Evolutionary conservation across 257 asterid species (phyloP).

Genomic region (Mentha longifolia): DNA sequence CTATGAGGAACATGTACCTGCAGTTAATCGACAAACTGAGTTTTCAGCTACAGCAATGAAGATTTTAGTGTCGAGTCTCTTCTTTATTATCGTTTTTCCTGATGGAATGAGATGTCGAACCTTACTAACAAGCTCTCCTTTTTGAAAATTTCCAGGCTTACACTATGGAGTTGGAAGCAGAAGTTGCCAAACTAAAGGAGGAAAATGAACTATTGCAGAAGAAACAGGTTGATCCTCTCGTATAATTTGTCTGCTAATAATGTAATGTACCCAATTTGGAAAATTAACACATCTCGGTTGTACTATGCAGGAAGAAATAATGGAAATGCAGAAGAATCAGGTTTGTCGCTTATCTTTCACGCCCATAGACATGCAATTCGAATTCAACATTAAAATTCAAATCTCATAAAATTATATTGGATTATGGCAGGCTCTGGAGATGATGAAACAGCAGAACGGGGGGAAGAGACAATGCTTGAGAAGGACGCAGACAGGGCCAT

Average conservation of each 20-base stretch:
- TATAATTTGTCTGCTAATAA: background rate
- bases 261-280: background rate
- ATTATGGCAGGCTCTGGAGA: conserved; percentile 64
- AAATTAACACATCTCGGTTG: conserved; percentile 25
- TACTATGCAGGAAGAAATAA: conserved; percentile 39
- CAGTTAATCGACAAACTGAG: conserved; percentile 7
- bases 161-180: conserved; percentile 85
- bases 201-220: conserved; percentile 70
- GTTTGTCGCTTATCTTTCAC: conserved; percentile 31
- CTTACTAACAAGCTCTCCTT: background rate
- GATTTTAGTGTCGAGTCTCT: background rate
- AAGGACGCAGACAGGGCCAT: conserved; percentile 88
- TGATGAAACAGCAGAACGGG: conserved; percentile 59
- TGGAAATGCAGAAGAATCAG: conserved; percentile 54
- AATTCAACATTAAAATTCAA: too few relatives aligned
- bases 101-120: conserved; percentile 1
- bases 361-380: background rate
- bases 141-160: conserved; percentile 58
- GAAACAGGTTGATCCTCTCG: conserved; percentile 61
- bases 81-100: background rate
- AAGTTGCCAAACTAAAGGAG: conserved; percentile 88
- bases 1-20: conserved; percentile 28
- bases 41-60: conserved; percentile 15
- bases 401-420: too few relatives aligned
- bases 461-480: conserved; percentile 73